Percentiles rank a stretch among this genome's conserved stretches.
These are phyloP conservation scores for Thielaviopsis punctulata DNA, from an alignment of 2,329 filamentous ascomycete species.

Conservation along the genomic window DNA sequence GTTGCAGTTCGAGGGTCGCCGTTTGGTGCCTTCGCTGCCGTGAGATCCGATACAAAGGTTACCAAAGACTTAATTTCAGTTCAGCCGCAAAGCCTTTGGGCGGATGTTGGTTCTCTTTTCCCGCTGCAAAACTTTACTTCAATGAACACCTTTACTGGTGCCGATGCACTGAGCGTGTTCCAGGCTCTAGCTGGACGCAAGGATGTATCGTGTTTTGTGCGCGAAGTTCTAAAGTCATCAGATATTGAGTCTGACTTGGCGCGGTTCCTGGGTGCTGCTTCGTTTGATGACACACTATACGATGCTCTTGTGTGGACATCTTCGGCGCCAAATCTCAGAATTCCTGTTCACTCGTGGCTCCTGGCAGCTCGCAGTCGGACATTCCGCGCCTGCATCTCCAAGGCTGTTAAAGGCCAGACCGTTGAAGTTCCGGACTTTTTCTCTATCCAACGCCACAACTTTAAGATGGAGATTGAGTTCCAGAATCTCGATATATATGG, in stretches of 20 bases:
- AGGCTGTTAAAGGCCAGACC: constrained; percentile 35
- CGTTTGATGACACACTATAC: constrained; percentile 23
- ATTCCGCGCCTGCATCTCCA: constrained; percentile 43
- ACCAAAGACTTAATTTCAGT: constrained; percentile 55
- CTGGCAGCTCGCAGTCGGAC: constrained; percentile 56
- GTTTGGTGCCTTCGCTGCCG: constrained; percentile 76
- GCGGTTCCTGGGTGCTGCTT: constrained; percentile 28
- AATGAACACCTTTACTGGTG: constrained; percentile 22
- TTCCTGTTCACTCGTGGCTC: constrained; percentile 74
- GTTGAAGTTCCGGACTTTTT: constrained; percentile 44
- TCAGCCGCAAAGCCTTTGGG: constrained; percentile 50
- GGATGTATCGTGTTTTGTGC: constrained; percentile 32
- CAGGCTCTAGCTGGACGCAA: constrained; percentile 21
- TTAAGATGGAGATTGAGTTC: constrained; percentile 25
- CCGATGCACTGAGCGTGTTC: constrained; percentile 26
- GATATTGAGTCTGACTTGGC: constrained; percentile 48
- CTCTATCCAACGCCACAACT: constrained; percentile 25
- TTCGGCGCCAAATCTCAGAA: constrained; percentile 45
- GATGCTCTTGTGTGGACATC: constrained; percentile 36
- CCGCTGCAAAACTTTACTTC: constrained; percentile 45
- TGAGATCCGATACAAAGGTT: constrained; percentile 70
- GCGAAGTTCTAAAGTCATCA: constrained; percentile 41
- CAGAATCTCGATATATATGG: constrained; percentile 57
- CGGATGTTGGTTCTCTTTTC: constrained; percentile 53
- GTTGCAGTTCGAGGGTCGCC: constrained; percentile 71